A percentile compares a stretch with the other conserved stretches of the same genome.
These are phyloP conservation scores for Phyllachora maydis DNA, from an alignment of 2,329 filamentous ascomycete genomes.

Conservation along the genomic window DNA sequence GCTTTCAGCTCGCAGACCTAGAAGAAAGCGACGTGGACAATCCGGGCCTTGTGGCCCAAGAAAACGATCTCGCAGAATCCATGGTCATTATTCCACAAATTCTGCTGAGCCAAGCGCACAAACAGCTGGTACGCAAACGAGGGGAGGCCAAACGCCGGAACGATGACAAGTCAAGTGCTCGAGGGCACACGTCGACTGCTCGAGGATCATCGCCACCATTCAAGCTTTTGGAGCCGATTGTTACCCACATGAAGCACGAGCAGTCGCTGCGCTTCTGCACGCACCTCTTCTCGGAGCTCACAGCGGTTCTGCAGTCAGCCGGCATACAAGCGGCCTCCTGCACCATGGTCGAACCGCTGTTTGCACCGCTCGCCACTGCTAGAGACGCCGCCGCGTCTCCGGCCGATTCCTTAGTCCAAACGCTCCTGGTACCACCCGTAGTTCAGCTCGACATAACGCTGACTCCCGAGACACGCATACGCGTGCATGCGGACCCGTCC, in stretches of 20 bases:
- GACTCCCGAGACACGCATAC: constrained; percentile 18
- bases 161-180: no score
- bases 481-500: constrained; percentile 21
- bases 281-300: constrained; percentile 20
- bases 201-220: constrained; percentile 19
- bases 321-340: constrained; percentile 21
- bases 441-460: constrained; percentile 22
- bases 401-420: constrained; percentile 21
- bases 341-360: constrained; percentile 17
- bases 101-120: constrained; percentile 60
- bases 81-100: constrained; percentile 51
- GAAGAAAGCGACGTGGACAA: constrained; percentile 19
- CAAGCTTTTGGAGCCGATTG: constrained; percentile 27
- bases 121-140: constrained; percentile 44
- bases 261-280: constrained; percentile 17
- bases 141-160: constrained; percentile 16
- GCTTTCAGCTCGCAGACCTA: constrained; percentile 46
- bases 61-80: constrained; percentile 39
- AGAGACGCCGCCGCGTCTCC: constrained; percentile 10
- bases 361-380: no score
- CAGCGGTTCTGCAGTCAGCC: constrained; percentile 20
- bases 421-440: constrained; percentile 19
- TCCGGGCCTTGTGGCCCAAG: constrained; percentile 13
- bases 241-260: constrained; percentile 25
- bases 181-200: no score